phyloP scores from a whole-genome alignment of 805 yeast species.

The Kluyveromyces aestuarii region DNA sequence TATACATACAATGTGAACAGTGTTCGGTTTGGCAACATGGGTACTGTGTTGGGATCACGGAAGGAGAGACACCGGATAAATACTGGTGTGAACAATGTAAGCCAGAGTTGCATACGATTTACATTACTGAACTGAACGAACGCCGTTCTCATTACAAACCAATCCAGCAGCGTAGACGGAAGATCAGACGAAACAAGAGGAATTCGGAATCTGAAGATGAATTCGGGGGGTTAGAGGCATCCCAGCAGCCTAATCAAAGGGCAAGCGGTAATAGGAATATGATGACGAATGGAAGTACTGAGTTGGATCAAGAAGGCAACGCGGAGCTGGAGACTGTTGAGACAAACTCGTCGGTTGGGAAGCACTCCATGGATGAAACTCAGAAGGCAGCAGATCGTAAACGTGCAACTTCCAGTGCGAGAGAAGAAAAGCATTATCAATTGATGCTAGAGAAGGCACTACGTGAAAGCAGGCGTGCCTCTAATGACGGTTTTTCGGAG shows the following conservation, averaged over 20 bases:
- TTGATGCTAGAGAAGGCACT: slow-evolving; percentile 33
- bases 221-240: slow-evolving; percentile 4
- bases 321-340: background rate
- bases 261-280: background rate
- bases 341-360: slow-evolving; percentile 2
- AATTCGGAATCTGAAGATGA: slow-evolving; percentile 3
- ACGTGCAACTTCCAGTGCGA: slow-evolving; percentile 31
- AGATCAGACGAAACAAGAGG: slow-evolving; percentile 20
- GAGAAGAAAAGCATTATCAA: slow-evolving; percentile 38
- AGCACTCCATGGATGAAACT: slow-evolving; percentile 12
- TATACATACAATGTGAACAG: slow-evolving; percentile 76
- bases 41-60: slow-evolving; percentile 78
- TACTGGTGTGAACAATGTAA: slow-evolving; percentile 92
- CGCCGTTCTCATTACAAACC: slow-evolving; percentile 30
- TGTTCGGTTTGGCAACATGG: slow-evolving; percentile 99
- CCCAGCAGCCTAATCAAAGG: slow-evolving; percentile 4
- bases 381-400: slow-evolving; percentile 26
- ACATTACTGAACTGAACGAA: slow-evolving; percentile 19
- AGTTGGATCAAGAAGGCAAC: slow-evolving; percentile 6
- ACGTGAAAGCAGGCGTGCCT: slow-evolving; percentile 32
- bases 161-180: slow-evolving; percentile 28
- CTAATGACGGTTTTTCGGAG: slow-evolving; percentile 11
- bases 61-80: slow-evolving; percentile 74
- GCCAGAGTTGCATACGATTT: slow-evolving; percentile 61
- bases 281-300: background rate